Conservation (phyloP, 805 yeast species). For the Blastobotrys peoriensis region DNA sequence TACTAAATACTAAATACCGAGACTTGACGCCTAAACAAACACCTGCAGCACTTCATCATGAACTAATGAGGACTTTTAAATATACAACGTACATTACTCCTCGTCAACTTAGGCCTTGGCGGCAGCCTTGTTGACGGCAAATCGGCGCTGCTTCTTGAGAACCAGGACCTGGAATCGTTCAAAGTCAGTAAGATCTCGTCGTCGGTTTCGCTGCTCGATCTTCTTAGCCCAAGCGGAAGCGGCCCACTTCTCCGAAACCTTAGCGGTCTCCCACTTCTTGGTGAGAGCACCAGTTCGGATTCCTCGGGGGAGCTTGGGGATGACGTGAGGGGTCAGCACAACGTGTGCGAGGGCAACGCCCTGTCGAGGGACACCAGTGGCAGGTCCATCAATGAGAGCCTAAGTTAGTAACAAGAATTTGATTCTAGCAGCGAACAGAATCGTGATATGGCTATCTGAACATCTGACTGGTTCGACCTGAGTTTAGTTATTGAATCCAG, state of each 20-base stretch:
- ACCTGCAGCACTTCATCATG: constrained; percentile 1
- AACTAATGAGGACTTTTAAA: background rate
- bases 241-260: constrained; percentile 84
- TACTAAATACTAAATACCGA: too few species aligned
- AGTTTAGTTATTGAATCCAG: too few species aligned
- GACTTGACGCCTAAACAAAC: too few species aligned
- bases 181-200: constrained; percentile 90
- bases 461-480: too few species aligned
- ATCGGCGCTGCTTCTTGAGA: constrained; percentile 95
- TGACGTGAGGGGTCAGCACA: constrained; percentile 87
- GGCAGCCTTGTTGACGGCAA: constrained; percentile 89
- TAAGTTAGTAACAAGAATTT: constrained; percentile 22
- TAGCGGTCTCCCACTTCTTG: constrained; percentile 93
- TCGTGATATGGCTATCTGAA: too few species aligned
- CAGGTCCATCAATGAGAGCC: constrained; percentile 96
- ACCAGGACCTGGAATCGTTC: constrained; percentile 99
- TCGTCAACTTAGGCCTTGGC: constrained; percentile 56
- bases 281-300: constrained; percentile 77
- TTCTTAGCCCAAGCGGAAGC: constrained; percentile 96
- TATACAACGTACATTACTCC: constrained; percentile 5
- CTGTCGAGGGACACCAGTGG: constrained; percentile 84
- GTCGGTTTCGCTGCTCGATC: constrained; percentile 90
- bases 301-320: constrained; percentile 88
- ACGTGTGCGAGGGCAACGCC: constrained; percentile 80
- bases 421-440: too few species aligned